Conservation (phyloP, 2,329 filamentous ascomycete species). For the Exophiala lecanii-corni region DNA sequence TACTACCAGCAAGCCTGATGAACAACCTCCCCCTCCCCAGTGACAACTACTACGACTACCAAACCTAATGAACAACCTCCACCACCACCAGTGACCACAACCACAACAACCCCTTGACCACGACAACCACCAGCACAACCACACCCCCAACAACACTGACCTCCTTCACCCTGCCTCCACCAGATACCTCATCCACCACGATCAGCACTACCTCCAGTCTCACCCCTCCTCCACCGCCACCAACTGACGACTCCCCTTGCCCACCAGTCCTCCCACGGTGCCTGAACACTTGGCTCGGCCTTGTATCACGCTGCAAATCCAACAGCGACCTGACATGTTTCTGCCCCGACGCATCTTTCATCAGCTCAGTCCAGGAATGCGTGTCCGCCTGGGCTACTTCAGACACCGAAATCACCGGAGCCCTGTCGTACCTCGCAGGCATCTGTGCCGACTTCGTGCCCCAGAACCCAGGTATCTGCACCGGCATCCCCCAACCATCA, state of each 20-base stretch:
- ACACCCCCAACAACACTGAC: constrained; percentile 21
- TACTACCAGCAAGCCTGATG: not conserved
- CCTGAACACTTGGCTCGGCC: constrained; percentile 83
- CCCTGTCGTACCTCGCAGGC: constrained; percentile 81
- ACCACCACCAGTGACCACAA: constrained; percentile 4
- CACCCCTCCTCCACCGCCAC: constrained; percentile 31
- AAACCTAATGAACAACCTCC: constrained; percentile 3
- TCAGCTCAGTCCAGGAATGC: constrained; percentile 74
- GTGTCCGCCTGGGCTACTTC: constrained; percentile 69
- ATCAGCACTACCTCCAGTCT: constrained; percentile 26
- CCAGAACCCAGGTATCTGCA: constrained; percentile 68
- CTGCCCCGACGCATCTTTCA: constrained; percentile 75
- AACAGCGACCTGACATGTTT: constrained; percentile 82
- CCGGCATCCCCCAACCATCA: constrained; percentile 63
- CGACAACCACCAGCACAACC: constrained; percentile 11
- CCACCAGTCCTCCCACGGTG: constrained; percentile 77
- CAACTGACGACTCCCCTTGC: constrained; percentile 38
- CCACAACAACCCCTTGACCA: too few species aligned
- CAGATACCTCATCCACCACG: constrained; percentile 14
- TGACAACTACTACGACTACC: not conserved
- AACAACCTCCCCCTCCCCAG: not conserved
- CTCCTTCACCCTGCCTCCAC: constrained; percentile 4
- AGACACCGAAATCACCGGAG: constrained; percentile 62
- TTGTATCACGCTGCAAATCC: constrained; percentile 65
- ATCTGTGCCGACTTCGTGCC: constrained; percentile 75